Percentiles rank a stretch among this genome's conserved stretches.
Conservation (phyloP, 768 basidiomycete genomes). For the Russula virescens region DNA sequence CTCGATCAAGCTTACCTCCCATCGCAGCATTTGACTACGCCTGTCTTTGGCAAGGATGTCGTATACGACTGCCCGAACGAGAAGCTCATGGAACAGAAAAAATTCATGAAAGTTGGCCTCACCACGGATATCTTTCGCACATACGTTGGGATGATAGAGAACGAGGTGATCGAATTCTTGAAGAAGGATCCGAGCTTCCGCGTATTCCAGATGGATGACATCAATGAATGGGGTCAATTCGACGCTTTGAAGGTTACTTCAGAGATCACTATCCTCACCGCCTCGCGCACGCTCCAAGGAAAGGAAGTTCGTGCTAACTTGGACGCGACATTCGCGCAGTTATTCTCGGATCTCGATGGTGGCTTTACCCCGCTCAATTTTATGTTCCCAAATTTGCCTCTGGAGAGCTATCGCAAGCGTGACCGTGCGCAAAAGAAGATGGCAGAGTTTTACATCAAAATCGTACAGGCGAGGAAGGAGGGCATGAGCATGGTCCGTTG, state of each 20-base stretch:
- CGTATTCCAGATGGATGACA: conserved; percentile 54
- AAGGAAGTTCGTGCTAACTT: conserved; percentile 75
- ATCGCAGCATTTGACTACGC: conserved; percentile 78
- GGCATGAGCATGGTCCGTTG: conserved; percentile 39
- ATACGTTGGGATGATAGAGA: conserved; percentile 54
- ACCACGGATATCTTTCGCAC: conserved; percentile 85
- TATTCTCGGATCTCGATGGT: conserved; percentile 86
- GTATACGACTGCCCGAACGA: conserved; percentile 98
- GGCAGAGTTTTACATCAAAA: conserved; percentile 87
- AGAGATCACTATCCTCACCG: conserved; percentile 93
- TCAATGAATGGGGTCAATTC: conserved; percentile 75
- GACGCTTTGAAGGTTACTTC: conserved; percentile 66
- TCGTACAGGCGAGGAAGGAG: conserved; percentile 67
- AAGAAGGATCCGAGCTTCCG: conserved; percentile 57
- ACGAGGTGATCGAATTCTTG: conserved; percentile 56
- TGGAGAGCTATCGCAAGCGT: conserved; percentile 83
- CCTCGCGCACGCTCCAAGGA: conserved; percentile 90
- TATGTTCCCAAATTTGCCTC: conserved; percentile 87
- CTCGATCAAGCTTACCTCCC: background rate
- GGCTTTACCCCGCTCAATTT: conserved; percentile 97
- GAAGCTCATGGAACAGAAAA: conserved; percentile 97
- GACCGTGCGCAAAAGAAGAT: conserved; percentile 90
- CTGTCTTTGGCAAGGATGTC: conserved; percentile 95
- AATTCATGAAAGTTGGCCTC: conserved; percentile 94
- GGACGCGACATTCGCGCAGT: conserved; percentile 77